These are phyloP conservation scores for Phytophthora citricola DNA, from an alignment of 352 stramenopile species.

Conservation along the genomic window DNA sequence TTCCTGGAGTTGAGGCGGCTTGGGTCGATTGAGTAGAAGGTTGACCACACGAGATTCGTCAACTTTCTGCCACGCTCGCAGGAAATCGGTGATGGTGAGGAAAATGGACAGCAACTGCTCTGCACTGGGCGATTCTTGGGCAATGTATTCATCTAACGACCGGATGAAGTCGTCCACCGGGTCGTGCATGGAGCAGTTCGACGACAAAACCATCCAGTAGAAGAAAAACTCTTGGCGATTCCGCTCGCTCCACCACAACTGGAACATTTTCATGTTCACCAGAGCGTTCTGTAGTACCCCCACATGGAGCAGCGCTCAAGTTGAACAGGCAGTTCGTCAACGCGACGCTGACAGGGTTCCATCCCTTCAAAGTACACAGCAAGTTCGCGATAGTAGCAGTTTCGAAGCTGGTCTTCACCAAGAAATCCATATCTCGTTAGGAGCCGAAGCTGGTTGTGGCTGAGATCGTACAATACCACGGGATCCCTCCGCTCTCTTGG, in stretches of 20 bases:
- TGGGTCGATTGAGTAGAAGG: slow-evolving; percentile 48
- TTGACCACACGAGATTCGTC: slow-evolving; percentile 38
- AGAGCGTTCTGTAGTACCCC: slow-evolving; percentile 68
- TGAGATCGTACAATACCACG: slow-evolving; percentile 78
- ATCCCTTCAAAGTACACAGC: slow-evolving; percentile 79
- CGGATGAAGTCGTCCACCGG: slow-evolving; percentile 84
- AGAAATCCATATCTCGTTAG: slow-evolving; percentile 79
- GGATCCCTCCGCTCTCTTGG: slow-evolving; percentile 26
- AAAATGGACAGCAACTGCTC: slow-evolving; percentile 76
- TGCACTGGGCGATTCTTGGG: slow-evolving; percentile 60
- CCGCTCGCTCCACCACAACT: slow-evolving; percentile 82
- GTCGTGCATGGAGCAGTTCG: slow-evolving; percentile 72
- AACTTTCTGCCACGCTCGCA: slow-evolving; percentile 72
- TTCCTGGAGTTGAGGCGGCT: slow-evolving; percentile 73
- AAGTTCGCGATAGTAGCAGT: slow-evolving; percentile 78
- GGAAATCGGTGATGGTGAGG: slow-evolving; percentile 82
- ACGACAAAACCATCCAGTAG: slow-evolving; percentile 77
- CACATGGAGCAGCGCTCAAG: slow-evolving; percentile 78
- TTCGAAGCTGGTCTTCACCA: slow-evolving; percentile 63
- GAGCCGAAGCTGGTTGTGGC: slow-evolving; percentile 78
- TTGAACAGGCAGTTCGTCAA: slow-evolving; percentile 84
- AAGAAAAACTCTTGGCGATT: slow-evolving; percentile 85
- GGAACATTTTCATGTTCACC: slow-evolving; percentile 90
- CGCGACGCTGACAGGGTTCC: slow-evolving; percentile 70
- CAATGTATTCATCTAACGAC: slow-evolving; percentile 80